These are phyloP conservation scores for Didymella glomerata DNA, from an alignment of 2,329 filamentous ascomycete genomes.

Conservation along the genomic window DNA sequence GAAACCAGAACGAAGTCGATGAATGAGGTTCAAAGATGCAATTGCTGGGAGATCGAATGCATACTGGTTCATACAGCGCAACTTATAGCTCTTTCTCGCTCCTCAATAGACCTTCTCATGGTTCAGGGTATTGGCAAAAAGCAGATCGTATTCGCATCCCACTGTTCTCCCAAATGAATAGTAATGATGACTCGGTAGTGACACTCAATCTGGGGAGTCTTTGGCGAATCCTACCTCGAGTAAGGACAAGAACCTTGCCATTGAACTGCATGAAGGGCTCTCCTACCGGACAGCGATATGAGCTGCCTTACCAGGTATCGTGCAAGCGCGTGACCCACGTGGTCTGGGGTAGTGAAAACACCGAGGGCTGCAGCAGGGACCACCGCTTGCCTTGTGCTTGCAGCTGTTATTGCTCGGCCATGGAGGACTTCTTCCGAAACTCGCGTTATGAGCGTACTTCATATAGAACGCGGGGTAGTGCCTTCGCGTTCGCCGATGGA, in stretches of 20 bases:
- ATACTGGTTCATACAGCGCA: not conserved
- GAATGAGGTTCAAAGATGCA: not conserved
- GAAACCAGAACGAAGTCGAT: too few species aligned
- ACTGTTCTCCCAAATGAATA: not conserved
- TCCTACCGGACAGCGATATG: too few species aligned
- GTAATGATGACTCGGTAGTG: not conserved
- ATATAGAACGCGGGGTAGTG: conserved; percentile 1
- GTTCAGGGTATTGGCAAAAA: not conserved
- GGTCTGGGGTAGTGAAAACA: not conserved
- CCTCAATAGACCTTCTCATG: not conserved
- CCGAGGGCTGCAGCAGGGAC: not conserved
- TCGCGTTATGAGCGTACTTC: not conserved
- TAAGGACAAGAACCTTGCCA: not conserved
- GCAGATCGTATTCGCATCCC: not conserved
- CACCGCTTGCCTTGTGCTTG: not conserved
- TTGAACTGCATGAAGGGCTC: not conserved
- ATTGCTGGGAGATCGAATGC: not conserved
- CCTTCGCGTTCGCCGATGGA: not conserved
- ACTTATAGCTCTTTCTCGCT: not conserved
- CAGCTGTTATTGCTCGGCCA: not conserved
- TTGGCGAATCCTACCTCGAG: not conserved
- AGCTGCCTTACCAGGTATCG: not conserved
- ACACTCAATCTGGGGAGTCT: not conserved
- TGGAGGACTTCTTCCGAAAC: too few species aligned
- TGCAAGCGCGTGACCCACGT: not conserved